Percentiles rank a stretch among this genome's conserved stretches.
Conservation (phyloP, 2,329 filamentous ascomycete genomes). For the Penicillium brevicompactum region DNA sequence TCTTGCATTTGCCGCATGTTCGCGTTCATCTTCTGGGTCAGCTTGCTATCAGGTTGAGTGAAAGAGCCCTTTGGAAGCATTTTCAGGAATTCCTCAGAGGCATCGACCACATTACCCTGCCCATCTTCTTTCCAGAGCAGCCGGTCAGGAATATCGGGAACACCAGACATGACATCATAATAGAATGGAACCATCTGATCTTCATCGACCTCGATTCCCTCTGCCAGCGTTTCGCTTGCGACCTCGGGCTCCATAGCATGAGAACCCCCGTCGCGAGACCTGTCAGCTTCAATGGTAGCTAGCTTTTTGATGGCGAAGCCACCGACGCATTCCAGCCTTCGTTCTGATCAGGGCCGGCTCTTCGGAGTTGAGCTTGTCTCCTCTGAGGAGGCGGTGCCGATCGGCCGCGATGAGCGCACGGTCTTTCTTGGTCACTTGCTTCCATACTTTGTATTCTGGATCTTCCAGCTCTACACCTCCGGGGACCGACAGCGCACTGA, state of each 20-base stretch:
- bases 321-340: constrained; percentile 87
- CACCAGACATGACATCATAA: constrained; percentile 81
- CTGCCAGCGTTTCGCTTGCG: constrained; percentile 77
- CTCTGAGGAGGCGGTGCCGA: constrained; percentile 81
- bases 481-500: constrained; percentile 67
- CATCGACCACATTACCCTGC: constrained; percentile 85
- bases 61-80: constrained; percentile 77
- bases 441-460: constrained; percentile 93
- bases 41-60: constrained; percentile 69
- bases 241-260: constrained; percentile 52
- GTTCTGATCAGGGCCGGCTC: constrained; percentile 83
- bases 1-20: constrained; percentile 97
- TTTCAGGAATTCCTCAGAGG: constrained; percentile 79
- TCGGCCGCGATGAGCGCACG: constrained; percentile 84
- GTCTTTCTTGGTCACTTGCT: constrained; percentile 97
- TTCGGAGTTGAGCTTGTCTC: constrained; percentile 80
- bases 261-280: constrained; percentile 45
- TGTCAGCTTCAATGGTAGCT: constrained; percentile 58
- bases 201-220: constrained; percentile 89
- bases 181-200: constrained; percentile 89
- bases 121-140: constrained; percentile 87
- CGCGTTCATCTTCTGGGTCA: constrained; percentile 79
- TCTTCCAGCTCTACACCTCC: constrained; percentile 87
- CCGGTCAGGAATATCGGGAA: constrained; percentile 78
- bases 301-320: constrained; percentile 78